Base-by-base conservation (phyloP, 179 eudicot genomes). In the Spergularia azorica region DNA sequence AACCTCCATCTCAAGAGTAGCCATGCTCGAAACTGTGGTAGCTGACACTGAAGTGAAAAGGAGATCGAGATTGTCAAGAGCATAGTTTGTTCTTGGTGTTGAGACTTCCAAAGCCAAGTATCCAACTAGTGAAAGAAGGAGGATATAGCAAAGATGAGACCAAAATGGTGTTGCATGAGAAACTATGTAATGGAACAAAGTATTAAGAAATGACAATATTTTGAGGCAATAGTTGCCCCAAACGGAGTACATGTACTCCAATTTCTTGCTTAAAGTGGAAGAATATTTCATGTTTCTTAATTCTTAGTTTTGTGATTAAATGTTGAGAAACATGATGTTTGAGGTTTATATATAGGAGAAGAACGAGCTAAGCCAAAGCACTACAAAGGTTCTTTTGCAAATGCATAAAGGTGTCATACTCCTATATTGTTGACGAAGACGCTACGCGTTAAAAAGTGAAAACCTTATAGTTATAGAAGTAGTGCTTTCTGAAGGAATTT, bases 1-100 rank as follows among this genome's bases (percentile, higher is more conserved):
- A 9, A 81, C 90, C 75, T 91, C 98, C 95, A 91, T 93, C 81
- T 90, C 98, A 0, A 93, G 81, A 0, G 90, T 79, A 20, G 93
- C 83, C 92, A 93, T 88, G 79, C 97, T 93, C 1, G 98, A 89
- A 9, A 84, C 88, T 0, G 98, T 88, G 41, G 84, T 5, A 0
- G 97, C 90, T 0, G 93, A 90, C 4, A 91, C 93, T 0, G 95
- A 86, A 4, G 93, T 91, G 81, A 90, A 93, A 63, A 89, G 77
- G 21, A 91, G 17, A 72, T 93, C 90, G 10, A 90, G 17, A 70
- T 84, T 77, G 15, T 67, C 64, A 9, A 81, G 91, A 14, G 4
- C 50, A 59, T 73, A 79, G 10, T 4, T 18, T 3, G 81, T 80
- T 73, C 88, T 88, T 14, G 87, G 83, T 57, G 78, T 82, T 39